A percentile compares a stretch with the other conserved stretches of the same genome.
Evolutionary conservation across 345 rosid species (phyloP).

Genomic region (Excoecaria cochinchinensis): DNA sequence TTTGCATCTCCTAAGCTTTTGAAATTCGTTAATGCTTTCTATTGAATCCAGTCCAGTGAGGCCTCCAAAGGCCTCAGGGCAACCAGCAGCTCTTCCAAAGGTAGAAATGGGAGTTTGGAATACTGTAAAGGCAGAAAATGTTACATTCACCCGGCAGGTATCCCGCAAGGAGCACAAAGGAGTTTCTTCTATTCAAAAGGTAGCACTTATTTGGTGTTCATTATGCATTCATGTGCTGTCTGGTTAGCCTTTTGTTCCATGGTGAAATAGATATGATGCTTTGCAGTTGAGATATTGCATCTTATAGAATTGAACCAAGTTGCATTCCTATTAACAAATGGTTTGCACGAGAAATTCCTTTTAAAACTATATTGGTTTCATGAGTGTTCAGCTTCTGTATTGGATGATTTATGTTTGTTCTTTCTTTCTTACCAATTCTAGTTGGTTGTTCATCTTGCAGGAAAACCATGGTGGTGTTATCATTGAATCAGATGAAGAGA

Average conservation of each 20-base stretch:
- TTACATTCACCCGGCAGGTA: constrained; percentile 21
- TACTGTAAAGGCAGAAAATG: constrained; percentile 46
- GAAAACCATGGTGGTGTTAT: constrained; percentile 37
- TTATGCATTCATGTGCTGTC: neutral
- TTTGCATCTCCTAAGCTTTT: neutral
- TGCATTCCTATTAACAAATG: neutral
- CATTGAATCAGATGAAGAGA: constrained; percentile 80
- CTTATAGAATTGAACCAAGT: neutral
- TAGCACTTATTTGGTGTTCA: constrained; percentile 21
- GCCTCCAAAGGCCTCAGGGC: constrained; percentile 27
- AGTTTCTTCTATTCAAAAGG: constrained; percentile 37
- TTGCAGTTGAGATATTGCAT: neutral
- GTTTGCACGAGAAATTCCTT: neutral
- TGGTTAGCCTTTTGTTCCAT: neutral
- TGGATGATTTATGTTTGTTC: neutral
- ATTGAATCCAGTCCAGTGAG: constrained; percentile 42
- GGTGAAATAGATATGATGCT: neutral
- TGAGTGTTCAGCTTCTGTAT: neutral
- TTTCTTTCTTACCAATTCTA: neutral
- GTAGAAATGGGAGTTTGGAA: constrained; percentile 62
- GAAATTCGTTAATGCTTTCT: neutral
- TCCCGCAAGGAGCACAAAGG: constrained; percentile 27
- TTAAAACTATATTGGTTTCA: neutral
- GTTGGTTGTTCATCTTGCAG: constrained; percentile 37
- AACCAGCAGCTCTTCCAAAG: constrained; percentile 34